Base-by-base conservation (phyloP, 2,329 filamentous ascomycete species). In the Sporothrix brunneoviolacea region DNA sequence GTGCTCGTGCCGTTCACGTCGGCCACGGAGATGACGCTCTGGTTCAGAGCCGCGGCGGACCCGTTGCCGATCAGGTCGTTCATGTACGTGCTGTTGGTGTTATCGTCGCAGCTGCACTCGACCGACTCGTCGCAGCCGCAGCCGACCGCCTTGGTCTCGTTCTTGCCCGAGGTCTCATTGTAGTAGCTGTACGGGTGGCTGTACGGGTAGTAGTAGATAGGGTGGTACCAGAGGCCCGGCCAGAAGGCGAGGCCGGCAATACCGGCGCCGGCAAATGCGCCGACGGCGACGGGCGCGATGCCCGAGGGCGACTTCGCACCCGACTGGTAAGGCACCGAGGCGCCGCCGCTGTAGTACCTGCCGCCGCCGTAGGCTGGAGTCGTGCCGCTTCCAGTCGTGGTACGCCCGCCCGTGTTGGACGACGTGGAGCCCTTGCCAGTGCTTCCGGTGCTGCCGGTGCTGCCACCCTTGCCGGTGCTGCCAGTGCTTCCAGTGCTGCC, bases 21-120 rank as follows among this genome's bases (percentile, higher is more conserved):
- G 3, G 75, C 78, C 1, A 91, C 76, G 12, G 71, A 75, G 51
- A 88, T 75, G 2, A 88, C 58, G 0, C 72, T 73, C 59, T 79
- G 73, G 68, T 89, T 83, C 47, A 86, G 69, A 3, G 62, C 67
- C 3, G 62, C 61, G 57, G 82, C 82, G 55, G 73, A 80, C 35
- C 82, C 82, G 62, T 85, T 77, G 49, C 83, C 85, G 38, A 91
- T 71, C 9, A 91, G 61, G 8, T 76, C 72, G 55, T 77, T 68
- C 52, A 86, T 67, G 62, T 83, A 86, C 0, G 72, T 67, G n/a
- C 65, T 70, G 57, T 80, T 71, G 51, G 74, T 72, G 58, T 82
- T 83, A 50, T 86, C 81, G 53, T 91, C 86, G 62, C 86, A 90
- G 6, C 80, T 77, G 60, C 86, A 90, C 16, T 72, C 71, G 27